Base-by-base conservation (phyloP, 768 basidiomycete genomes). In the Collybia mongolica region DNA sequence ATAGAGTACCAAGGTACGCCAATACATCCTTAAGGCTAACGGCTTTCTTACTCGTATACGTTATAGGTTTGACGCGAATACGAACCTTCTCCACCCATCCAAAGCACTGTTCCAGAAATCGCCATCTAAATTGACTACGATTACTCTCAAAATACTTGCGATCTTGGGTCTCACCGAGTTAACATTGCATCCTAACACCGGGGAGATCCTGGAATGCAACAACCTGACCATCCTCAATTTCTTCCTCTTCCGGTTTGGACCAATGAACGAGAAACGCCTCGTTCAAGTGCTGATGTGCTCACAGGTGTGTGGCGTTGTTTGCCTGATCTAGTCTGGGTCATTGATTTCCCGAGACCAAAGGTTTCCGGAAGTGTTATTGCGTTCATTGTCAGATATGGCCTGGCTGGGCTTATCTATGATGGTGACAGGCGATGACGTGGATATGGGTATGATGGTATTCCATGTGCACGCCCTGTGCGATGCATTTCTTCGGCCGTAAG, bases 141-240 rank as follows among this genome's bases (percentile, higher is more conserved):
- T 86, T 7, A 65, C 82, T 12, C 79, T 98, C 17, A 75, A 73
- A 18, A 57, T 83, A 15, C 66, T 97, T 44, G 75, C 84, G 2
- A 55, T 72, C 1, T 62, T 97, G 8, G 79, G 88, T 3, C 70
- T 95, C 17, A 83, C 90, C 24, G 70, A 83, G 26, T 69, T 97
- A 5, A 82, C 78, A 23, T 53, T 71, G 15, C 77, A 85, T 57
- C 69, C 79, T 12, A 72, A 60, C 39, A 84, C 72, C 19, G 82
- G 83, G 9, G 66, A 63, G 20, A 85, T 97, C 56, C 62, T 75
- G 2, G 85, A 88, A 51, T 77, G 83, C 3, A 93, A 90, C 29
- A 99, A 99, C 66, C 69, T 98, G 53, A 99, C 97, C 0, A 84
- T 99, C 51, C 73, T 96, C 26, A 98, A 97, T 65, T 79, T 88